phyloP scores from a whole-genome alignment of 495 filamentous ascomycete species.

The Aspergillus incahuasiensis region DNA sequence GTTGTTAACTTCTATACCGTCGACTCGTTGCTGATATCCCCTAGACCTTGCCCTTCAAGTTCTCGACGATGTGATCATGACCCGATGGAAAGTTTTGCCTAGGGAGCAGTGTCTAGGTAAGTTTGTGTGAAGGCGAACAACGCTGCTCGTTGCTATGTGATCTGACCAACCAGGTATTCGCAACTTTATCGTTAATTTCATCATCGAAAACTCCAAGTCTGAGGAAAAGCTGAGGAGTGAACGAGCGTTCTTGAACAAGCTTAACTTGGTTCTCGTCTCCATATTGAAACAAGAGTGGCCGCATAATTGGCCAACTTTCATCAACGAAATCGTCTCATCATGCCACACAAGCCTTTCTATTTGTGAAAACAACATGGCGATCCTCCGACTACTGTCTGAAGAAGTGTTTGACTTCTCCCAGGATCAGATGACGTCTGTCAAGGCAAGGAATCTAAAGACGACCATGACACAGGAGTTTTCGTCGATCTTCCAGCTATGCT shows the following conservation, averaged over 20 bases:
- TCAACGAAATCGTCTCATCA: constrained; percentile 97
- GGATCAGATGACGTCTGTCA: constrained; percentile 95
- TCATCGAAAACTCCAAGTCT: constrained; percentile 83
- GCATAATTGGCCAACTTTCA: constrained; percentile 99
- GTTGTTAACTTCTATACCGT: constrained; percentile 1
- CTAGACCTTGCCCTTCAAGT: constrained; percentile 91
- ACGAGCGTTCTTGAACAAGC: constrained; percentile 88
- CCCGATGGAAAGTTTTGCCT: constrained; percentile 95
- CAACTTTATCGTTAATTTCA: constrained; percentile 97
- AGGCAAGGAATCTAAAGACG: constrained; percentile 91
- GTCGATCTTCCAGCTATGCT: constrained; percentile 93
- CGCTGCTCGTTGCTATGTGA: neutral
- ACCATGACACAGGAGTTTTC: constrained; percentile 99
- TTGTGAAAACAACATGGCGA: constrained; percentile 99
- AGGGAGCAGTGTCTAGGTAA: constrained; percentile 90
- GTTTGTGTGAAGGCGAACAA: constrained; percentile 4
- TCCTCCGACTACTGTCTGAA: constrained; percentile 90
- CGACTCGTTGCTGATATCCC: constrained; percentile 39
- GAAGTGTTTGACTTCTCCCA: constrained; percentile 99
- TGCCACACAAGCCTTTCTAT: constrained; percentile 92
- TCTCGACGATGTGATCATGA: constrained; percentile 97
- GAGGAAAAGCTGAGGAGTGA: constrained; percentile 80
- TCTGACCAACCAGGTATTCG: constrained; percentile 63
- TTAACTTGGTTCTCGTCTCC: constrained; percentile 94
- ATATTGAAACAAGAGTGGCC: constrained; percentile 99